Evolutionary conservation across 2,329 filamentous ascomycete species (phyloP).

Genomic region (Tolypocladium nubicola): DNA sequence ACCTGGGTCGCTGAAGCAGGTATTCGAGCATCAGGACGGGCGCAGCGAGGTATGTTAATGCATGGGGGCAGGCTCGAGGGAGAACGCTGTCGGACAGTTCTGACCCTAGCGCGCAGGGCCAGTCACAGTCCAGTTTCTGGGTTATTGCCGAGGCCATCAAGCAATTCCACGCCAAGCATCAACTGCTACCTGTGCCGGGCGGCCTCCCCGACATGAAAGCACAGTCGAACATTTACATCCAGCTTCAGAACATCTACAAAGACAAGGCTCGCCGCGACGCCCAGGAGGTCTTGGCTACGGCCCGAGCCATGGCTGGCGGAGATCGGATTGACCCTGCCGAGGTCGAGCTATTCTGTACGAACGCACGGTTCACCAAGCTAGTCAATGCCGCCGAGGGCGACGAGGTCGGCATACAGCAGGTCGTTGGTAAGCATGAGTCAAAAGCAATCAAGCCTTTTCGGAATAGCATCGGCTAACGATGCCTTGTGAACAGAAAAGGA

Average conservation of each 20-base stretch:
- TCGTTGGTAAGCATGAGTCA: constrained; percentile 37
- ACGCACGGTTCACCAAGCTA: constrained; percentile 84
- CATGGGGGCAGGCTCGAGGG: background rate
- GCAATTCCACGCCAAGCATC: constrained; percentile 63
- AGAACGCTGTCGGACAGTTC: background rate
- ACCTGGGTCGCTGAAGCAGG: constrained; percentile 59
- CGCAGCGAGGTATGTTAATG: constrained; percentile 37
- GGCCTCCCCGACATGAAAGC: constrained; percentile 97
- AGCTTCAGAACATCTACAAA: constrained; percentile 89
- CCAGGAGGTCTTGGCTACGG: constrained; percentile 58
- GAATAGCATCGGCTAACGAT: background rate
- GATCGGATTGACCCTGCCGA: constrained; percentile 55
- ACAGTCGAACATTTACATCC: constrained; percentile 78
- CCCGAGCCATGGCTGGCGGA: constrained; percentile 41
- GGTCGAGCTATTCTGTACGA: constrained; percentile 90
- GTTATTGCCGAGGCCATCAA: constrained; percentile 72
- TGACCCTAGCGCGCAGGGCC: background rate
- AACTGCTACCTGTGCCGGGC: constrained; percentile 71
- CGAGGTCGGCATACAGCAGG: constrained; percentile 37
- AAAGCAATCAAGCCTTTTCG: too few relatives aligned
- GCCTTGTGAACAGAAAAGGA: constrained; percentile 34
- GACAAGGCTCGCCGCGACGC: constrained; percentile 70
- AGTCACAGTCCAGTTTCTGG: constrained; percentile 59
- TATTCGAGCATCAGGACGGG: constrained; percentile 58
- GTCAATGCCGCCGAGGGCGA: constrained; percentile 46